Evolutionary conservation across 805 yeast genomes (phyloP).

Genomic region (Kurtzmaniella cleridarum): DNA sequence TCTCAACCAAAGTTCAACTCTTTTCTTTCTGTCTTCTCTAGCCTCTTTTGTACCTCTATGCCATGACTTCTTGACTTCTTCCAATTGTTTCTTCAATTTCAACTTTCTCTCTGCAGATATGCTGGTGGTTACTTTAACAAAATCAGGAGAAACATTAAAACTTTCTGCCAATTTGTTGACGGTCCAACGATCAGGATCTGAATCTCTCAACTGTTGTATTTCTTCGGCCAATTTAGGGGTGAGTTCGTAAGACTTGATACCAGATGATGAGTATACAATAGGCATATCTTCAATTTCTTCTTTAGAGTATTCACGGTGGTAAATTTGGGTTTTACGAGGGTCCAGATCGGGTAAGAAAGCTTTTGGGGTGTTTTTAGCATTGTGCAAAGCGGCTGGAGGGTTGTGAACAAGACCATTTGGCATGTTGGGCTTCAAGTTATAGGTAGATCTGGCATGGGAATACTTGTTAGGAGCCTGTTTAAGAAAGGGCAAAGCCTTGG

Average conservation of each 20-base stretch:
- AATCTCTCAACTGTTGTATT: slow-evolving; percentile 48
- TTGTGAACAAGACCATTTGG: slow-evolving; percentile 56
- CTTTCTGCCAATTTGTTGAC: slow-evolving; percentile 55
- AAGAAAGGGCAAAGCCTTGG: slow-evolving; percentile 26
- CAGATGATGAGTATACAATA: slow-evolving; percentile 31
- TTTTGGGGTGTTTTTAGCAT: slow-evolving; percentile 60
- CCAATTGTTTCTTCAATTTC: slow-evolving; percentile 45
- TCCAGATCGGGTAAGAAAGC: slow-evolving; percentile 62
- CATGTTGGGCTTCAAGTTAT: slow-evolving; percentile 53
- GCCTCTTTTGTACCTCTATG: slow-evolving; percentile 41
- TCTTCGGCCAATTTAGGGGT: slow-evolving; percentile 53
- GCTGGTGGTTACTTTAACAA: slow-evolving; percentile 39
- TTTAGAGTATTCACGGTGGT: slow-evolving; percentile 23
- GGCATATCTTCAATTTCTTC: slow-evolving; percentile 36
- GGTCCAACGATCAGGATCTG: slow-evolving; percentile 61
- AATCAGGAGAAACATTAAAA: slow-evolving; percentile 44
- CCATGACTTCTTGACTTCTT: slow-evolving; percentile 45
- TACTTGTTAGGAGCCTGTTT: slow-evolving; percentile 47
- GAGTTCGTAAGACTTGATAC: slow-evolving; percentile 46
- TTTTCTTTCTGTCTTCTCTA: slow-evolving; percentile 51
- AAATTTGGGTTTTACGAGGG: slow-evolving; percentile 43
- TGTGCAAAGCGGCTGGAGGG: slow-evolving; percentile 48
- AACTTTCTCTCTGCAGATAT: slow-evolving; percentile 31
- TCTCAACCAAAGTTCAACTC: slow-evolving; percentile 61
- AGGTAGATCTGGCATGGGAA: slow-evolving; percentile 60